A percentile compares a stretch with the other conserved stretches of the same genome.
phyloP scores from a whole-genome alignment of 2,329 filamentous ascomycete genomes.

The Nothophaeocryptopus gaeumannii region DNA sequence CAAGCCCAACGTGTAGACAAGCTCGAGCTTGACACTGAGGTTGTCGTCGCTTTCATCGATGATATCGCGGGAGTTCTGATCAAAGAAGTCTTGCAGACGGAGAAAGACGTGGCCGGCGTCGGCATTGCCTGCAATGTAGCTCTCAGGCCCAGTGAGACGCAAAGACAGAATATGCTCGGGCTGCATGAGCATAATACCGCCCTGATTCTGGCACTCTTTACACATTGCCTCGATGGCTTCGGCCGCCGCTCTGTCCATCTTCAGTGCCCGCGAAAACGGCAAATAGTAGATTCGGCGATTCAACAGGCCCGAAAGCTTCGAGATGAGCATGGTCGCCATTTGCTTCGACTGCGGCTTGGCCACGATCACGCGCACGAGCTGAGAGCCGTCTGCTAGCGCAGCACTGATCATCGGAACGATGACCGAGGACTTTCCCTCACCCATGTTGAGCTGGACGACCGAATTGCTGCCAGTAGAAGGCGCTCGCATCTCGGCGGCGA shows the following conservation, averaged over 20 bases:
- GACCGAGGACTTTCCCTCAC: slow-evolving; percentile 66
- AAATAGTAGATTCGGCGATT: slow-evolving; percentile 55
- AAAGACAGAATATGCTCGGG: slow-evolving; percentile 67
- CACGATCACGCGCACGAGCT: slow-evolving; percentile 55
- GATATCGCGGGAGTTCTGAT: slow-evolving; percentile 55
- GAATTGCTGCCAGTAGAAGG: slow-evolving; percentile 52
- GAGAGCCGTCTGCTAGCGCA: slow-evolving; percentile 37
- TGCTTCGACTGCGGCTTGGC: slow-evolving; percentile 57
- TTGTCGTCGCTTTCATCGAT: slow-evolving; percentile 59
- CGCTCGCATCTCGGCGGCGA: slow-evolving; percentile 59
- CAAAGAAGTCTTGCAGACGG: slow-evolving; percentile 51
- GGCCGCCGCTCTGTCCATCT: slow-evolving; percentile 34
- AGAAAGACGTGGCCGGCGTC: slow-evolving; percentile 50
- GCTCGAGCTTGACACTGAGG: slow-evolving; percentile 40
- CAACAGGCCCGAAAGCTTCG: slow-evolving; percentile 55
- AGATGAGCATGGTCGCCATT: slow-evolving; percentile 56
- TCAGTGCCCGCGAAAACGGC: slow-evolving; percentile 56
- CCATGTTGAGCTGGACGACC: slow-evolving; percentile 69
- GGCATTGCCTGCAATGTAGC: slow-evolving; percentile 48
- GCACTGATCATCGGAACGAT: slow-evolving; percentile 64
- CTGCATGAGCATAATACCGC: slow-evolving; percentile 58
- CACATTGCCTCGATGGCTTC: slow-evolving; percentile 41
- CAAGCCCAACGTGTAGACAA: slow-evolving; percentile 45
- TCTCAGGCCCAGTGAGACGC: slow-evolving; percentile 60
- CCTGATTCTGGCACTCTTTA: slow-evolving; percentile 39